Conservation (phyloP, 768 basidiomycete species). For the Candolleomyces eurysporus region DNA sequence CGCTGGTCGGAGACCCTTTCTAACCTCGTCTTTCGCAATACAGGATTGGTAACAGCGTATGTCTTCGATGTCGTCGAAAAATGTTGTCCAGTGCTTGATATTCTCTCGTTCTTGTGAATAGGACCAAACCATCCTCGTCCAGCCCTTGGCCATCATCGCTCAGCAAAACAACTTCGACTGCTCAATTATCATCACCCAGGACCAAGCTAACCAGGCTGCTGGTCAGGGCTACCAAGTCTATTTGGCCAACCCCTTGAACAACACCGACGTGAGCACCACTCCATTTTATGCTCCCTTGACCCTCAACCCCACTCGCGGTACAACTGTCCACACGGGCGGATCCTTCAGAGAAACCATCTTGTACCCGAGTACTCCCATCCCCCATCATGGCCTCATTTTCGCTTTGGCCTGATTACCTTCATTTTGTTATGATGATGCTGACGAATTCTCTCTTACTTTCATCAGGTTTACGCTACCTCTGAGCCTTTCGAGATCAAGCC, state of each 20-base stretch:
- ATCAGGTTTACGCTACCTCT: constrained; percentile 56
- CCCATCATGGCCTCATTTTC: neutral
- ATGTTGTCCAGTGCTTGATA: neutral
- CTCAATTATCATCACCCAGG: constrained; percentile 47
- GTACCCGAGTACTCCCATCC: neutral
- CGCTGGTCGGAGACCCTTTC: neutral
- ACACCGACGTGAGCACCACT: constrained; percentile 44
- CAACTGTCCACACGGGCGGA: neutral
- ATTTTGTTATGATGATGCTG: neutral
- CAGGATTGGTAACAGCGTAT: constrained; percentile 42
- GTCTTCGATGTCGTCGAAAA: neutral
- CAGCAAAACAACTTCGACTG: constrained; percentile 57
- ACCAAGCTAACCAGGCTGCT: constrained; percentile 41
- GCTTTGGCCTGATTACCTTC: neutral
- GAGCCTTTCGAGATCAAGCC: constrained; percentile 61
- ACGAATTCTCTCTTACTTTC: neutral
- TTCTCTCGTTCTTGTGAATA: constrained; percentile 9
- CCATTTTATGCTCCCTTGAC: neutral
- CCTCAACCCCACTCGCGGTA: no score
- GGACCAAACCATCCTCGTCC: constrained; percentile 34
- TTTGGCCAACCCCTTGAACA: constrained; percentile 50
- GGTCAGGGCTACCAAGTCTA: constrained; percentile 48
- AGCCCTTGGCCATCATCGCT: constrained; percentile 47
- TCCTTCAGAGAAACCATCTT: neutral
- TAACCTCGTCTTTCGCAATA: constrained; percentile 11